Evolutionary conservation across 2,329 filamentous ascomycete species (phyloP), one percentile per base, ranked within the genome.

Genomic region (Colletotrichum tabaci): DNA sequence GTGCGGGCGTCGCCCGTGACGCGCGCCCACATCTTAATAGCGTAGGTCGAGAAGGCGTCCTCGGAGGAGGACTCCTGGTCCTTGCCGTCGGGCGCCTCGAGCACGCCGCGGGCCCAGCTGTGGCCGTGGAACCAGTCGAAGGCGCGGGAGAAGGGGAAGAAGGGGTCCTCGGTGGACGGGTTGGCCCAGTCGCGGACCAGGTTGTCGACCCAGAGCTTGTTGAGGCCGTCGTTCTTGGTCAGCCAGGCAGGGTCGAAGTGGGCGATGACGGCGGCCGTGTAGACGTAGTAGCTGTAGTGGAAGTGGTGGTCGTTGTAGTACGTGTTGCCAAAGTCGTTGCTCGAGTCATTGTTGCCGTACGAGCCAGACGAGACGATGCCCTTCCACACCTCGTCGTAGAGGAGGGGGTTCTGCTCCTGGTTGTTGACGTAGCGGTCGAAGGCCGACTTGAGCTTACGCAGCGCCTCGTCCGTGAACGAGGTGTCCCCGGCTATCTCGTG

Each of bases 91-190:
- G 82, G 83, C 18, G 86, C 85, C 71, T 91, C 89, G 74, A 88
- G 91, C 3, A 93, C 81, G 0, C 92, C 92, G 61, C 92, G 93
- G 0, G 94, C 94, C 93, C 94, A 96, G 56, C 90, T 93, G 83
- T 97, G 94, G 1, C 94, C 94, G 77, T 94, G 89, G 80, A 89
- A 97, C 92, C 93, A 96, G 80, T 96, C 94, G 77, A 96, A 97
- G 56, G 85, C 88, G 52, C 94, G 88, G 23, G 87, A 93, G 74
- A 94, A 92, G 0, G 94, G 93, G 81, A 95, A 96, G 74, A 88
- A 89, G 10, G 86, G 84, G 76, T 96, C 94, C 13, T 85, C 78
- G 0, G 85, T 77, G 69, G 87, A 89, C 0, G 93, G 89, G 80
- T 95, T 96, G 53, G 93, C 90, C 53, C 86, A 80, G 74, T 97